Evolutionary conservation across 2,329 filamentous ascomycete genomes (phyloP), one percentile per base, ranked within the genome.

Genomic region (Orbilia quercus): DNA sequence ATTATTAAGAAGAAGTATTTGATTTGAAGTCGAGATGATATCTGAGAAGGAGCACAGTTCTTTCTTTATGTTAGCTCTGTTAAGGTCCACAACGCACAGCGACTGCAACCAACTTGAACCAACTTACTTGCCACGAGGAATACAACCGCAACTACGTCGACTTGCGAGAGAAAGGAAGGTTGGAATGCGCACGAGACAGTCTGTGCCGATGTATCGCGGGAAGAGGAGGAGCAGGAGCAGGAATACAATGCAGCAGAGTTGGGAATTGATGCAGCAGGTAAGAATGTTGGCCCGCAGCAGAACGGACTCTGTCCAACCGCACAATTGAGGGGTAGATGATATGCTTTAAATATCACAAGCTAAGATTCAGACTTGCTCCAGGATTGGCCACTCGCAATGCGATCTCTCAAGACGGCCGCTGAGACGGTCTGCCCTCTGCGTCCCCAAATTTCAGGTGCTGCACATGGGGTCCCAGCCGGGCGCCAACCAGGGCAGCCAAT

Each of bases 401-500:
- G 16, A 36, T n/a, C 36, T 23, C 45, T 50, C 44, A 23, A 16
- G 44, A 23, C 22, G 20, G 42, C n/a, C 11, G 18, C 6, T 58
- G 40, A 47, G 54, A 45, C 54, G 28, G 44, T 54, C 2, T 47
- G 38, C 40, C 23, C 14, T 25, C 12, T 48, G 36, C 31, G 50
- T 54, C 38, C 40, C 60, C 34, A 59, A 65, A 65, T 65, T 65
- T 72, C 67, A 72, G 59, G 67, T 54, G 44, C 36, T 53, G 60
- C 69, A 31, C 28, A 73, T 65, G 69, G 69, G 57, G 31, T 58
- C 66, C n/a, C 58, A 64, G 58, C 69, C 60, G 60, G 69, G 69
- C 69, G 69, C 69, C 69, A 73, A 73, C 69, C 60, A 66, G 51
- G 31, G 69, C 60, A 64, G 69, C 69, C 69, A 73, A 73, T 73